Evolutionary conservation across 2,329 filamentous ascomycete species (phyloP).

Genomic region (Tympanopsis confertula): DNA sequence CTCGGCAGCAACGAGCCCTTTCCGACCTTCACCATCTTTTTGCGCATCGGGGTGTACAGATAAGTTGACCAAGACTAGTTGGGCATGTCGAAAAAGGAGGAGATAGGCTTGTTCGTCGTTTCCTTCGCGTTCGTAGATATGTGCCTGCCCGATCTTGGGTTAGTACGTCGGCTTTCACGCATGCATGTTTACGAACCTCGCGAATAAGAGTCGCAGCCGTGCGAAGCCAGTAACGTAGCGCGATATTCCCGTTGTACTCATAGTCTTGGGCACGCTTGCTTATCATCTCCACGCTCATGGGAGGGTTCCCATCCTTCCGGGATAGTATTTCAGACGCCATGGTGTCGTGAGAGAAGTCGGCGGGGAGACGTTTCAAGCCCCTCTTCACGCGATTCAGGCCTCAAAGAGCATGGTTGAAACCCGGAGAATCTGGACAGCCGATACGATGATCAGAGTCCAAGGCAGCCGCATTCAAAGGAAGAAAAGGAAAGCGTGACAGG

Average conservation of each 20-base stretch:
- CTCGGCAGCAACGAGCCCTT: constrained; percentile 33
- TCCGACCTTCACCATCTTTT: constrained; percentile 52
- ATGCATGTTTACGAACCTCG: constrained; percentile 45
- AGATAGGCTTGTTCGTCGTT: constrained; percentile 84
- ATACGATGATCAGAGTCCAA: too few relatives aligned
- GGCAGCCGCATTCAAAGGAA: too few relatives aligned
- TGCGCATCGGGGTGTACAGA: constrained; percentile 64
- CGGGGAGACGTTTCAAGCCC: too few relatives aligned
- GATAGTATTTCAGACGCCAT: constrained; percentile 2
- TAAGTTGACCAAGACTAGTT: constrained; percentile 69
- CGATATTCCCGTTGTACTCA: constrained; percentile 66
- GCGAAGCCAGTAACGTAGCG: constrained; percentile 70
- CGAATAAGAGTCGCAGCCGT: constrained; percentile 69
- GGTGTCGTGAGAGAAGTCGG: too few relatives aligned
- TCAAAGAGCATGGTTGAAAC: too few relatives aligned
- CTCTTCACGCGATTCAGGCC: too few relatives aligned
- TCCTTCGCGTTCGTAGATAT: constrained; percentile 73
- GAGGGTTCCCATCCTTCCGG: constrained; percentile 29
- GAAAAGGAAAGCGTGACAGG: too few relatives aligned
- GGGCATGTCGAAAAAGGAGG: constrained; percentile 78
- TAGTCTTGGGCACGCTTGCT: constrained; percentile 66
- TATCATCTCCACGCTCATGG: constrained; percentile 68
- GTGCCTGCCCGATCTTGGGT: constrained; percentile 43
- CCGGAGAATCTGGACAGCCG: too few relatives aligned
- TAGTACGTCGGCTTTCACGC: neutral